These are phyloP conservation scores for Talaromyces sp. DNA, from an alignment of 2,329 filamentous ascomycete genomes.

Conservation along the genomic window DNA sequence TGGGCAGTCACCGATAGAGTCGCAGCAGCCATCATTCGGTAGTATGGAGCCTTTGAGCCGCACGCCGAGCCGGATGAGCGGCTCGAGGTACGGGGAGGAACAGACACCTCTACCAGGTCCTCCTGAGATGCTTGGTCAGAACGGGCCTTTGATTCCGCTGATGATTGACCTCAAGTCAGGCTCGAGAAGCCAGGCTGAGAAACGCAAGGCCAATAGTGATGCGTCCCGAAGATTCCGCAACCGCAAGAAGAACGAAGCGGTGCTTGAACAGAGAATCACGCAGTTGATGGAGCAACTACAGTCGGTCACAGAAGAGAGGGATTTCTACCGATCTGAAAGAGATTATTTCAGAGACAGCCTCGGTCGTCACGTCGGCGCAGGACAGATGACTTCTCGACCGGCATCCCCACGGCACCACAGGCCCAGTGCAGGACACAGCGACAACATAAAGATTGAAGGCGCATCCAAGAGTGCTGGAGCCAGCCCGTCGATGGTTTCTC, in stretches of 20 bases:
- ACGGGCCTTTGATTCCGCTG: constrained; percentile 30
- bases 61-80: constrained; percentile 18
- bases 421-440: constrained; percentile 10
- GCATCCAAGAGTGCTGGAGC: neutral
- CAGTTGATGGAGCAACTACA: constrained; percentile 32
- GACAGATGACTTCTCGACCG: constrained; percentile 25
- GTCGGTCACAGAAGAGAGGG: constrained; percentile 27
- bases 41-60: constrained; percentile 23
- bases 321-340: constrained; percentile 36
- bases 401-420: constrained; percentile 23
- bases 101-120: neutral
- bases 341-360: constrained; percentile 35
- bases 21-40: constrained; percentile 19
- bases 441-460: neutral
- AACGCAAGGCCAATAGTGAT: constrained; percentile 39
- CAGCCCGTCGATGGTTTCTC: neutral
- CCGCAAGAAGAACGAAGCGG: constrained; percentile 36
- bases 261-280: constrained; percentile 33
- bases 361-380: constrained; percentile 20
- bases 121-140: neutral
- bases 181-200: constrained; percentile 36
- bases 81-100: constrained; percentile 18
- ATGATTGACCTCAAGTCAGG: constrained; percentile 37
- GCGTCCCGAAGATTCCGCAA: constrained; percentile 38
- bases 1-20: constrained; percentile 14